Evolutionary conservation across 371 early-diverging fungal genomes (phyloP).

Genomic region (Apophysomyces variabilis): DNA sequence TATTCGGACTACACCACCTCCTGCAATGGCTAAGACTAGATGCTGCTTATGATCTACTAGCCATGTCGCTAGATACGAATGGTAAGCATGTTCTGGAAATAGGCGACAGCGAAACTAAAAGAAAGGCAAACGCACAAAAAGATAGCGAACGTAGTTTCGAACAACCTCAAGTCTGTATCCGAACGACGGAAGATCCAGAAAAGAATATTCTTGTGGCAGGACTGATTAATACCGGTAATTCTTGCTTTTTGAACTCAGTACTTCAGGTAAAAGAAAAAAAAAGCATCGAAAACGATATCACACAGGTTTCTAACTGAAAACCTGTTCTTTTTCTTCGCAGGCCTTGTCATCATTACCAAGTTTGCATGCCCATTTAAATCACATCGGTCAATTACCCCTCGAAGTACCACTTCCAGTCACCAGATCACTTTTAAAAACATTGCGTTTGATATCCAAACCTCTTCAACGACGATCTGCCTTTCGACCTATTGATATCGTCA

Average conservation of each 20-base stretch:
- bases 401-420: conserved; percentile 32
- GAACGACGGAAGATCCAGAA: conserved; percentile 7
- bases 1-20: background rate
- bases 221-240: conserved; percentile 89
- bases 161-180: background rate
- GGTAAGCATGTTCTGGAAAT: background rate
- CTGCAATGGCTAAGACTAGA: background rate
- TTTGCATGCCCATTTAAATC: conserved; percentile 38
- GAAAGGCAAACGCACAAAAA: no score
- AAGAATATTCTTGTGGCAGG: conserved; percentile 53
- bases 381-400: conserved; percentile 18
- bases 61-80: background rate
- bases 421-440: conserved; percentile 35
- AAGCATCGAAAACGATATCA: background rate
- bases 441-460: conserved; percentile 37
- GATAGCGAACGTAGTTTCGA: background rate
- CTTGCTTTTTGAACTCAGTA: conserved; percentile 93
- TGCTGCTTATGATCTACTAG: background rate
- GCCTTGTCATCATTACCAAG: conserved; percentile 52
- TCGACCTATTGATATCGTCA: conserved; percentile 36
- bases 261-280: conserved; percentile 70
- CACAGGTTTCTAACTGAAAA: no score
- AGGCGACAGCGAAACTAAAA: no score
- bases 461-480: conserved; percentile 28
- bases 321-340: conserved; percentile 23